phyloP scores from a whole-genome alignment of 2,329 filamentous ascomycete species.

The Sporothrix humicola region DNA sequence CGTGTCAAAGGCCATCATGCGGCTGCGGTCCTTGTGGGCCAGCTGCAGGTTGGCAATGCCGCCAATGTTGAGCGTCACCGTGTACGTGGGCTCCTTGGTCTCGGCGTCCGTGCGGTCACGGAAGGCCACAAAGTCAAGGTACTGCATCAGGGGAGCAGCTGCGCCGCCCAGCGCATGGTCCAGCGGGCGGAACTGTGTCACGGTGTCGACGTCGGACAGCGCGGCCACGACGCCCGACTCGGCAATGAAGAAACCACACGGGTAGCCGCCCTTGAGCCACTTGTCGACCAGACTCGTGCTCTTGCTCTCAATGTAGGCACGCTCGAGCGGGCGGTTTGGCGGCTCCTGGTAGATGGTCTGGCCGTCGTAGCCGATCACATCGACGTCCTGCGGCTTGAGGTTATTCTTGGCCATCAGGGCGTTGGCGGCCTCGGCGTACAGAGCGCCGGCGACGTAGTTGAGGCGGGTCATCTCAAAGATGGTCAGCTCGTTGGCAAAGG shows the following conservation, averaged over 20 bases:
- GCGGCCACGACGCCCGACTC: constrained; percentile 44
- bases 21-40: constrained; percentile 41
- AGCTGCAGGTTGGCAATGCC: constrained; percentile 45
- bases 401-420: constrained; percentile 37
- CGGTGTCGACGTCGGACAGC: constrained; percentile 42
- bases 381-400: constrained; percentile 40
- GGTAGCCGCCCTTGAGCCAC: constrained; percentile 42
- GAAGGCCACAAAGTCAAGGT: constrained; percentile 44
- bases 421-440: constrained; percentile 43
- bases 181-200: constrained; percentile 43
- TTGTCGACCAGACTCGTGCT: constrained; percentile 41
- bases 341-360: constrained; percentile 45
- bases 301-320: constrained; percentile 37
- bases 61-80: constrained; percentile 43
- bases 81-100: constrained; percentile 28
- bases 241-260: constrained; percentile 43
- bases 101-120: constrained; percentile 37
- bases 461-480: constrained; percentile 43
- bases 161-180: constrained; percentile 44
- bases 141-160: constrained; percentile 44
- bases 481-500: constrained; percentile 42
- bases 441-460: constrained; percentile 43
- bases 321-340: constrained; percentile 39
- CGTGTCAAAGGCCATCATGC: constrained; percentile 46
- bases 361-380: constrained; percentile 36